phyloP scores from a whole-genome alignment of 805 yeast genomes.

The Zygosaccharomyces gambellarensis region DNA sequence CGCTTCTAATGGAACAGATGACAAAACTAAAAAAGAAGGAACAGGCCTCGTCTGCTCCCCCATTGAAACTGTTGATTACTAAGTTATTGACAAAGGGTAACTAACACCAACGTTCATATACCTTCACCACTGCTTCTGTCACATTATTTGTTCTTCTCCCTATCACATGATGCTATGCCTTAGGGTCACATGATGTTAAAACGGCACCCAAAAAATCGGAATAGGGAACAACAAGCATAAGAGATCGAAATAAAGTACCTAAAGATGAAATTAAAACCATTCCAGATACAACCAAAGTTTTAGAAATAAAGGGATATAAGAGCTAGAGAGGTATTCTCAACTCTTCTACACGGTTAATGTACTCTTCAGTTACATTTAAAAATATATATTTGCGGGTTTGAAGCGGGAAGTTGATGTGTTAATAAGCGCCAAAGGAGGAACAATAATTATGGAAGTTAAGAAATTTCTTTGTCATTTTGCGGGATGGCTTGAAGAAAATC shows the following conservation, averaged over 20 bases:
- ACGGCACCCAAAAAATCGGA: background rate
- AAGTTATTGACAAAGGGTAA: no score
- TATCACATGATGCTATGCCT: background rate
- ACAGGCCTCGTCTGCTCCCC: no score
- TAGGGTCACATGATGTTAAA: background rate
- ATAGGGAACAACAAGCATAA: background rate
- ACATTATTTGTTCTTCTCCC: background rate
- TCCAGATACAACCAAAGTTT: no score
- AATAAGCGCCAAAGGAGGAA: conserved; percentile 1
- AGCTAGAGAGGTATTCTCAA: background rate
- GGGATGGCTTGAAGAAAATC: conserved; percentile 9
- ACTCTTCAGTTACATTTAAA: background rate
- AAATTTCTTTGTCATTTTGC: background rate
- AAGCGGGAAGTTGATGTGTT: background rate
- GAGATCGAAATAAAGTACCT: background rate
- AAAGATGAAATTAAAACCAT: background rate
- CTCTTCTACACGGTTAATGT: background rate
- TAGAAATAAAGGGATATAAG: background rate
- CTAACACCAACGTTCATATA: no score
- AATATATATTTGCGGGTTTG: background rate
- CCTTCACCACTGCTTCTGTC: background rate
- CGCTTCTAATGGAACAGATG: no score
- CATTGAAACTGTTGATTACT: no score
- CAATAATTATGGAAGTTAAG: background rate
- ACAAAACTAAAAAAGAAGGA: no score